Percentiles rank a stretch among this genome's conserved stretches.
Evolutionary conservation across 2,329 filamentous ascomycete genomes (phyloP).

Genomic region (Botryotinia globosa): DNA sequence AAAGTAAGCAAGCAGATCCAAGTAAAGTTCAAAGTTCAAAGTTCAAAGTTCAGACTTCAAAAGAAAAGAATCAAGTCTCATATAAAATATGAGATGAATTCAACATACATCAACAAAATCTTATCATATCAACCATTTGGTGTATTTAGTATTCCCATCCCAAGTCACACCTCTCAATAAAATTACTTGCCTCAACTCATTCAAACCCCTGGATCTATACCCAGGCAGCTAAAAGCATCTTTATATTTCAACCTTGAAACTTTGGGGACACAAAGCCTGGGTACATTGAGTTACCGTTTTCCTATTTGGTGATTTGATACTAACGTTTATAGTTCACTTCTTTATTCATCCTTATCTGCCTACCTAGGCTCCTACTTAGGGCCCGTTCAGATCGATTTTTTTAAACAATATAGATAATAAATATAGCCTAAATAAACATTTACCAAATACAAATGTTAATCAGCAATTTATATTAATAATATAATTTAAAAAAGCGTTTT

Average conservation of each 20-base stretch:
- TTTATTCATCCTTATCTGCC: neutral
- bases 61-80: neutral
- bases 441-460: too few relatives aligned
- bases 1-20: neutral
- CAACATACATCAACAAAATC: neutral
- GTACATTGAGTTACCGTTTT: neutral
- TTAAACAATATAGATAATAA: too few relatives aligned
- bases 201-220: neutral
- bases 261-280: neutral
- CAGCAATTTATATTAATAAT: too few relatives aligned
- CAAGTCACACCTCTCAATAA: neutral
- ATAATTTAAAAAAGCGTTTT: too few relatives aligned
- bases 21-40: neutral
- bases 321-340: neutral
- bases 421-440: too few relatives aligned
- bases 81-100: neutral
- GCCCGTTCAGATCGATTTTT: too few relatives aligned
- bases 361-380: neutral
- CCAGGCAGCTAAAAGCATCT: neutral
- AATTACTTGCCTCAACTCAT: neutral
- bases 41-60: neutral
- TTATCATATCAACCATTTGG: neutral
- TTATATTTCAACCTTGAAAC: neutral
- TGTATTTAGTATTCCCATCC: neutral
- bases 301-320: neutral